These are phyloP conservation scores for Globisporangium alternatum DNA, from an alignment of 352 stramenopile species.

Conservation along the genomic window DNA sequence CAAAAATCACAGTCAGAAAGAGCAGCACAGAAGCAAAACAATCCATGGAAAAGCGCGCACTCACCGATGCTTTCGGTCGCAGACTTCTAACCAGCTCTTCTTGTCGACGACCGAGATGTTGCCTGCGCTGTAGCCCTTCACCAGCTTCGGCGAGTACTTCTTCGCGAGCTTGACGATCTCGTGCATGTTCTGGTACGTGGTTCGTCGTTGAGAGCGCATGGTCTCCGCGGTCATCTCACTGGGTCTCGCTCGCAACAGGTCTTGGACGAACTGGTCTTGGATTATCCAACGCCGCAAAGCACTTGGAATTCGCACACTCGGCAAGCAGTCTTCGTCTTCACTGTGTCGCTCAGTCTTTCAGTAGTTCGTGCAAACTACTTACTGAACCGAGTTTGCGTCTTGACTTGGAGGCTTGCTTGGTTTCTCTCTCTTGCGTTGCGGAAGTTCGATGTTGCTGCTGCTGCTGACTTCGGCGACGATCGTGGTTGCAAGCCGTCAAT, in stretches of 20 bases:
- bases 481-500: conserved; percentile 11
- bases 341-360: conserved; percentile 30
- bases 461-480: neutral
- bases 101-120: conserved; percentile 92
- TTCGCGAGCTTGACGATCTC: conserved; percentile 87
- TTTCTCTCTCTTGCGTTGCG: neutral
- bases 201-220: conserved; percentile 76
- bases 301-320: conserved; percentile 34
- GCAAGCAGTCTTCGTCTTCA: conserved; percentile 42
- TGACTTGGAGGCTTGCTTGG: conserved; percentile 1
- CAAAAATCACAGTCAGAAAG: neutral
- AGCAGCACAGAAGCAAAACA: conserved; percentile 2
- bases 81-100: conserved; percentile 89
- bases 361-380: conserved; percentile 35
- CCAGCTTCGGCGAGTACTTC: conserved; percentile 87
- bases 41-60: conserved; percentile 15
- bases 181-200: conserved; percentile 85
- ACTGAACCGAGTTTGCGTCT: conserved; percentile 22
- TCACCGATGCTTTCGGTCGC: conserved; percentile 82
- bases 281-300: conserved; percentile 47
- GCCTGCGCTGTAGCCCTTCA: conserved; percentile 85
- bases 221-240: conserved; percentile 59
- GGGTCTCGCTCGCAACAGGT: neutral
- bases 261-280: neutral
- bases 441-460: neutral